phyloP scores from a whole-genome alignment of 148 eudicot genomes.

The Persicaria tinctoria region DNA sequence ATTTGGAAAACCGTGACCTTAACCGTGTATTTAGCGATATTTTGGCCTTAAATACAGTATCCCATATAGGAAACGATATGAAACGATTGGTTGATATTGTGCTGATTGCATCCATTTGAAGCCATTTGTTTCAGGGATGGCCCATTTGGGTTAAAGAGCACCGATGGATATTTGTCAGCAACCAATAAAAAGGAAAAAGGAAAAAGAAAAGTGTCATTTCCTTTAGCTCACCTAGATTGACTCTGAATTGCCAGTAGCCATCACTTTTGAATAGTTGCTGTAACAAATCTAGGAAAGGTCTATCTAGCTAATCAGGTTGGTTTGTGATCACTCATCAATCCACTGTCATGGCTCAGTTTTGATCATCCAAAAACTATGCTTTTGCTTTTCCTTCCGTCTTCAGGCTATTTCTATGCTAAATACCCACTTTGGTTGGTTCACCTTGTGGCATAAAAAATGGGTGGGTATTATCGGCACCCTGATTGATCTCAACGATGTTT shows the following conservation, averaged over 20 bases:
- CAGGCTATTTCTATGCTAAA: not conserved
- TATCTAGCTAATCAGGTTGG: not conserved
- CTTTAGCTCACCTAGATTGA: not conserved
- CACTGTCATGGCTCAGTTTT: not conserved
- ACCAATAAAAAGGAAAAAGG: no score
- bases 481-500: no score
- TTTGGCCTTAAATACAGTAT: no score
- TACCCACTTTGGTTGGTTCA: not conserved
- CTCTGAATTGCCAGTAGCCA: not conserved
- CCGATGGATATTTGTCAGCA: not conserved
- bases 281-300: not conserved
- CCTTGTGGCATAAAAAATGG: no score
- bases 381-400: not conserved
- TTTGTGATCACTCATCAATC: not conserved
- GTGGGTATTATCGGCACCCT: no score
- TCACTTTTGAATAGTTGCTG: not conserved
- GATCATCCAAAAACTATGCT: not conserved
- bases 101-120: not conserved
- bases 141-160: not conserved
- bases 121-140: not conserved
- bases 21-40: no score
- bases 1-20: no score
- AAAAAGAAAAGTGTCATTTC: no score
- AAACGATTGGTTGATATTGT: no score
- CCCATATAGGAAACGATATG: no score